Base-by-base conservation (phyloP, 1,284 basidiomycete species). In the Lentinus polychrous region DNA sequence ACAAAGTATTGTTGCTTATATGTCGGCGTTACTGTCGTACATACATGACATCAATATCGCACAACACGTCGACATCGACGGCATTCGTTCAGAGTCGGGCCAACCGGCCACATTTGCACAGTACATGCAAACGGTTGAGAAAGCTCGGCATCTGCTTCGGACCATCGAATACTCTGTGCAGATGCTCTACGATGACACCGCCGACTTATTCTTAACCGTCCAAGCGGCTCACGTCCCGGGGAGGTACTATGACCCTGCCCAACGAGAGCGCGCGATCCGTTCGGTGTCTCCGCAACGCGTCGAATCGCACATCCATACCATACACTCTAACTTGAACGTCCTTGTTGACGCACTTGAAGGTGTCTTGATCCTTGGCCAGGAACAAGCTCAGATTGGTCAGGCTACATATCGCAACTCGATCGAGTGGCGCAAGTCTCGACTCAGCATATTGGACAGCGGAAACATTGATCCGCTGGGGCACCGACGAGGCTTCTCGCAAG, bases 31-130 rank as follows among this genome's bases (percentile, higher is more conserved):
- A 46, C 67, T 91, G 27, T 62, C 66, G 4, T 73, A 77, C 43
- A 71, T 83, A 32, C 74, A 79, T 18, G 79, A 86, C 56, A 72
- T 91, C 49, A 82, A 91, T 61, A 66, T 92, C 43, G 86, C 86
- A 18, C 76, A 78, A 36, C 80, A 86, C 61, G 78, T 90, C 46
- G 86, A 88, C 53, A 77, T 90, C 49, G 88, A 91, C 57, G 83
- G 85, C 14, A 74, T 86, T 54, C 73, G 71, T 17, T 69, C 75
- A 49, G 74, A 79, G 23, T 51, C 68, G 1, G 71, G 69, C 12
- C 52, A 56, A 10, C 57, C 70, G 11, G 60, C 69, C 14, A 58
- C 67, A 10, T 71, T 74, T 52, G 67, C 75, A 36, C 62, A 70
- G 20, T 89, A 90, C 59, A 61, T 71, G 23, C 73, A 79, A 54